Conservation (phyloP, 2,329 filamentous ascomycete genomes). For the Massarina eburnea region DNA sequence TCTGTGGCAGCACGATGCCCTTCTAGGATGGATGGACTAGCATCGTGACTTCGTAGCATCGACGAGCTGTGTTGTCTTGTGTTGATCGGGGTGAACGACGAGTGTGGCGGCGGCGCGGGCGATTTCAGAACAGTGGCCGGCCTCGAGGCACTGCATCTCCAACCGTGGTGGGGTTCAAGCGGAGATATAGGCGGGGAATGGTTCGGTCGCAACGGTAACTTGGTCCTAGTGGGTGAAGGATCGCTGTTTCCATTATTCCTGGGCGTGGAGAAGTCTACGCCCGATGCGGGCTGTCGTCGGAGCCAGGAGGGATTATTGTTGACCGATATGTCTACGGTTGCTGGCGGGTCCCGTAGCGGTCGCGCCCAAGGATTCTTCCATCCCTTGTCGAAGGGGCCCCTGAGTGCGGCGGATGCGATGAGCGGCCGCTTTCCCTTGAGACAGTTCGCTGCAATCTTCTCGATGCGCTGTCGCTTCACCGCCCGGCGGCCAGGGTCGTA, state of each 20-base stretch:
- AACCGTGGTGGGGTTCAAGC: background rate
- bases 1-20: constrained; percentile 6
- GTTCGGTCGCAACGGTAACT: no score
- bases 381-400: constrained; percentile 59
- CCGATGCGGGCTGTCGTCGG: constrained; percentile 17
- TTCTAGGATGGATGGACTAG: constrained; percentile 1
- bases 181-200: constrained; percentile 6
- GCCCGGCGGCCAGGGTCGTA: constrained; percentile 58
- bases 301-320: constrained; percentile 25
- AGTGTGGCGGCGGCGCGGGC: no score
- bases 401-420: constrained; percentile 62
- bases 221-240: constrained; percentile 22
- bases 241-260: constrained; percentile 13
- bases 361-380: constrained; percentile 42
- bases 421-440: constrained; percentile 58
- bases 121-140: no score
- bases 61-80: background rate
- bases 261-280: constrained; percentile 8
- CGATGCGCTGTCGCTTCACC: constrained; percentile 59
- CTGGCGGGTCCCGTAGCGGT: constrained; percentile 5
- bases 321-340: constrained; percentile 12
- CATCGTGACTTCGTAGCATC: background rate
- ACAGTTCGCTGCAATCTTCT: constrained; percentile 61
- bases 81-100: constrained; percentile 4
- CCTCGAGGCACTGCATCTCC: background rate